A percentile compares a stretch with the other conserved stretches of the same genome.
phyloP scores from a whole-genome alignment of 73 alveolate genomes.

The Tetrahymena thermophila region DNA sequence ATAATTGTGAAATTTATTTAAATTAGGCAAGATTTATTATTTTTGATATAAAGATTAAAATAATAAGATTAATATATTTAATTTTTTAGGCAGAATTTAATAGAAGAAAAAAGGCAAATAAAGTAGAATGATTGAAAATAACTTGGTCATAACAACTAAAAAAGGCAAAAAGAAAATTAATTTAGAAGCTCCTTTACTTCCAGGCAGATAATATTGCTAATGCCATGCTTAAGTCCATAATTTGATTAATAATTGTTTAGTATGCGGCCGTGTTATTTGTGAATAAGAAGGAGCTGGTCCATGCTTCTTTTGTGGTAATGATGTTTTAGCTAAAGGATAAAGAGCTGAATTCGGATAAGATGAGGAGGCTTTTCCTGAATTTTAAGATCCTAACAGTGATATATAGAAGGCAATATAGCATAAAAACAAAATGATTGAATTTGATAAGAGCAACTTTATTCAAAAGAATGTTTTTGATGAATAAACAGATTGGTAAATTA shows the following conservation, averaged over 20 bases:
- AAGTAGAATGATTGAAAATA: neutral
- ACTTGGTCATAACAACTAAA: neutral
- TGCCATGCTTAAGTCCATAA: slow-evolving; percentile 81
- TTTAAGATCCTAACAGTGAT: slow-evolving; percentile 15
- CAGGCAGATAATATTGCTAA: slow-evolving; percentile 49
- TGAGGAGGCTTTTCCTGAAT: slow-evolving; percentile 31
- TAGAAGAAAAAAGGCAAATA: neutral
- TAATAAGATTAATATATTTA: neutral
- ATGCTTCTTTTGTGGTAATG: slow-evolving; percentile 83
- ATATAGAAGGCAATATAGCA: slow-evolving; percentile 11
- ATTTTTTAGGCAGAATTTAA: neutral
- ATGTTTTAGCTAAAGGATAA: slow-evolving; percentile 4
- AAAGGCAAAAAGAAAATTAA: neutral
- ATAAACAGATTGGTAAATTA: slow-evolving; percentile 16
- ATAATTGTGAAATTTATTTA: neutral
- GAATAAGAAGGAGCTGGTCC: slow-evolving; percentile 87
- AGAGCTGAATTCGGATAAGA: neutral
- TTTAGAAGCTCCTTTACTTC: neutral
- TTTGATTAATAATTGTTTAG: slow-evolving; percentile 72
- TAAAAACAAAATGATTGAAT: slow-evolving; percentile 27
- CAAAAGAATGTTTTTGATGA: slow-evolving; percentile 33
- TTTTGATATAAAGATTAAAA: neutral
- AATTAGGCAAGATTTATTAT: neutral
- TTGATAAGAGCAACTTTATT: slow-evolving; percentile 11
- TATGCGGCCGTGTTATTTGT: slow-evolving; percentile 87